These are phyloP conservation scores for Daldinia eschscholtzii DNA, from an alignment of 2,329 filamentous ascomycete species.

Conservation along the genomic window DNA sequence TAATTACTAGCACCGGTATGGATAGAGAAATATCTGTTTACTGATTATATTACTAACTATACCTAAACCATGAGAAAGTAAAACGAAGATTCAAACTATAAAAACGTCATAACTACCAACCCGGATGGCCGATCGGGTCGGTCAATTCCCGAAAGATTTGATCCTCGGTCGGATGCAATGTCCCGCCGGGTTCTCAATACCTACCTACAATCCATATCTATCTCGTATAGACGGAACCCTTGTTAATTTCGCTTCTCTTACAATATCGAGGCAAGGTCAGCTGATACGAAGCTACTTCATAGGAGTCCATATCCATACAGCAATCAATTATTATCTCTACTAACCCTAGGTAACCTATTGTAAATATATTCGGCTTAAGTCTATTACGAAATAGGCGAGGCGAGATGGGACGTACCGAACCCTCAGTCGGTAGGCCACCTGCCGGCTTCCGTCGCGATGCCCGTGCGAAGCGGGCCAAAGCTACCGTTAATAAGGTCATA, in stretches of 20 bases:
- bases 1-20: background rate
- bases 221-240: too few relatives aligned
- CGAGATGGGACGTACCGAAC: conserved; percentile 51
- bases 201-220: background rate
- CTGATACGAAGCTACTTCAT: background rate
- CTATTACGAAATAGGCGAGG: background rate
- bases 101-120: conserved; percentile 13
- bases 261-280: background rate
- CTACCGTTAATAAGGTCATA: conserved; percentile 71
- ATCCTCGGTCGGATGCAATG: conserved; percentile 1
- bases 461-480: conserved; percentile 66
- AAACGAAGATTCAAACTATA: background rate
- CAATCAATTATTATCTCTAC: background rate
- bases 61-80: background rate
- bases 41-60: background rate
- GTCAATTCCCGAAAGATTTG: conserved; percentile 1
- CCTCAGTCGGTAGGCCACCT: conserved; percentile 49
- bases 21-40: background rate
- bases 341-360: background rate
- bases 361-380: background rate
- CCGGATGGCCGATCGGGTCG: conserved; percentile 16
- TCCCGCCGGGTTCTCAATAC: conserved; percentile 11
- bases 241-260: background rate
- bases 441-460: conserved; percentile 51
- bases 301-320: background rate